Evolutionary conservation across 768 basidiomycete species (phyloP), one percentile per base, ranked within the genome.

Genomic region (Chalciporus piperatus): DNA sequence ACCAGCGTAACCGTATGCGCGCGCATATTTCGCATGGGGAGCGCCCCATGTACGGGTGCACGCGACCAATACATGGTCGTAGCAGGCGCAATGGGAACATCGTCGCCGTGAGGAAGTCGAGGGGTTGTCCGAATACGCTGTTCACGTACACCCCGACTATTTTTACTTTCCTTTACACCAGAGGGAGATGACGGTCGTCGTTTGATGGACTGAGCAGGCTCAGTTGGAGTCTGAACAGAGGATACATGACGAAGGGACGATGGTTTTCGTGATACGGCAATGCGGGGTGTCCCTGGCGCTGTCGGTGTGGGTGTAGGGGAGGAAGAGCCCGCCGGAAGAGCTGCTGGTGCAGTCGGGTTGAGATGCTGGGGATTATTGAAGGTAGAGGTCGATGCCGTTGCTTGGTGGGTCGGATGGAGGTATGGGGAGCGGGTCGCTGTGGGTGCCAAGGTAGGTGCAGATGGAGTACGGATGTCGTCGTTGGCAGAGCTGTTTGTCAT

Each of bases 31-130:
- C 81, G 77, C 59, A 73, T 78, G 2, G 90, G 89, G 28, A 89
- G 56, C 0, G 71, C 50, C 0, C 91, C 91, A 66, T 85, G 87
- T 17, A 89, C 85, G 0, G 91, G 89, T 0, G 91, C 91, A 47
- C 78, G 77, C 63, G 86, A 87, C 91, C 91, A 93, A 66, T 93
- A 85, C 85, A 92, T 89, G 33, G 78, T 72, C 1, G 89, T 89
- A 45, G 87, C 80, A 1, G 91, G 83, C 0, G 81, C 84, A 30
- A 72, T 72, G 45, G 79, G 74, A 6, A 74, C 80, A 38, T 86
- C 77, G 61, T 79, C 77, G 46, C 76, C 79, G 57, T 87, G 78
- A 1, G 85, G 83, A 11, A 89, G 64, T 19, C 77, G 78, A 2
- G 88, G 87, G 6, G 69, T 79, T 17, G 69, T 67, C 12, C 79